phyloP scores from a whole-genome alignment of 805 yeast species.

The Candida bentonensis region DNA sequence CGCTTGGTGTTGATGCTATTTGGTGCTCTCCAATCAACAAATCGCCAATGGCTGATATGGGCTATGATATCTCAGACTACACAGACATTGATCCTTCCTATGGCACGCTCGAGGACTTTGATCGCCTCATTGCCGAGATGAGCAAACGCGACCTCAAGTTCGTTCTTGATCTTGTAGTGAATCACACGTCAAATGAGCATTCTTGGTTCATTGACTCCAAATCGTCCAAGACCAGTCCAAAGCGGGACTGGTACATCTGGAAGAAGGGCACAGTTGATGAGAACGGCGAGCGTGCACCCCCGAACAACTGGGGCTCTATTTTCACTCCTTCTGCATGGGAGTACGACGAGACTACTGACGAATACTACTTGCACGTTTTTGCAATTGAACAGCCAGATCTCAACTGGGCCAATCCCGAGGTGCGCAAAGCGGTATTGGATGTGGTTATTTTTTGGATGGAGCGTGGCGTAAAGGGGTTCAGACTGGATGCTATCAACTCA shows the following conservation, averaged over 20 bases:
- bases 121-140: slow-evolving; percentile 30
- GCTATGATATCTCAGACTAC: slow-evolving; percentile 44
- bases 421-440: slow-evolving; percentile 6
- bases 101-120: slow-evolving; percentile 42
- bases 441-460: slow-evolving; percentile 42
- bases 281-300: slow-evolving; percentile 37
- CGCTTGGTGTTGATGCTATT: slow-evolving; percentile 35
- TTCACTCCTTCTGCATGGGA: slow-evolving; percentile 46
- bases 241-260: slow-evolving; percentile 53
- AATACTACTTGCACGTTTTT: slow-evolving; percentile 40
- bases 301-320: slow-evolving; percentile 41
- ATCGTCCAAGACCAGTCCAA: slow-evolving; percentile 36
- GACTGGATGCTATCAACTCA: slow-evolving; percentile 42
- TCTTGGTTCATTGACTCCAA: slow-evolving; percentile 45
- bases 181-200: slow-evolving; percentile 43
- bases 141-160: slow-evolving; percentile 38
- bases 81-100: slow-evolving; percentile 36
- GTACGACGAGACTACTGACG: slow-evolving; percentile 38
- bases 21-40: slow-evolving; percentile 48
- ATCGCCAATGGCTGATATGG: slow-evolving; percentile 50
- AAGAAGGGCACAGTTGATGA: slow-evolving; percentile 32
- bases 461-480: slow-evolving; percentile 44
- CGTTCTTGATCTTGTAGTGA: slow-evolving; percentile 41
- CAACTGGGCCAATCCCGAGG: slow-evolving; percentile 38
- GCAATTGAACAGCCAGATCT: slow-evolving; percentile 44